Evolutionary conservation across 345 rosid genomes (phyloP), one percentile per base, ranked within the genome.

Genomic region (Mallotus nudiflorus): DNA sequence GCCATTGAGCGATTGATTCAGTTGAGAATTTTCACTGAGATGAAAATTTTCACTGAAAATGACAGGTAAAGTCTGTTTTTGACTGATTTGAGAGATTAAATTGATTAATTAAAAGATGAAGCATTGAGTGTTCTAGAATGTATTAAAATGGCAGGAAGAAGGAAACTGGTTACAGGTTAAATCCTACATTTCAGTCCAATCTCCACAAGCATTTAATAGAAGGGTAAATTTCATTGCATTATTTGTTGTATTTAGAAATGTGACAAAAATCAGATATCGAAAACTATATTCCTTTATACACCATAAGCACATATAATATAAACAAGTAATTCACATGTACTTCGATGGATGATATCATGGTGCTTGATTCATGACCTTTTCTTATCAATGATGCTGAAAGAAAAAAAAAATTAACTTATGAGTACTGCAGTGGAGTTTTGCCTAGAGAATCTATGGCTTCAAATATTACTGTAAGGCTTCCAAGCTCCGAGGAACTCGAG

Each of bases 371-470:
- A 37, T 1, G 49, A n/a, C 18, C 40, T 56, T 1, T 62, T 69
- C n/a, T 61, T n/a, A 20, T 19, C 11, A n/a, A n/a, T 51, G 27
- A 13, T 31, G 39, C 19, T 44, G 42, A 52, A 65, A 33, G 53
- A 25, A 49, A 60, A 65, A 33, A 61, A 25, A 49, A 60, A 62
- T 3, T 28, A 66, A 78, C 60, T 39, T 9, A 42, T 8, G 64
- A 31, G 18, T 63, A 65, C 46, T 82, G 78, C 85, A 95, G 99
- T 54, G 97, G 92, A 78, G 84, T 83, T 79, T 84, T 95, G 78
- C 97, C 96, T 58, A 86, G 97, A 78, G 97, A 95, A 81, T 83
- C 97, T 19, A 87, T 92, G 96, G 87, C 91, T 62, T 31, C 84
- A 28, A 75, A 70, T 78, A 65, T 83, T 79, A 83, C 81, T 40